Evolutionary conservation across 2,329 filamentous ascomycete genomes (phyloP), one percentile per base, ranked within the genome.

Genomic region (Drechmeria coniospora): DNA sequence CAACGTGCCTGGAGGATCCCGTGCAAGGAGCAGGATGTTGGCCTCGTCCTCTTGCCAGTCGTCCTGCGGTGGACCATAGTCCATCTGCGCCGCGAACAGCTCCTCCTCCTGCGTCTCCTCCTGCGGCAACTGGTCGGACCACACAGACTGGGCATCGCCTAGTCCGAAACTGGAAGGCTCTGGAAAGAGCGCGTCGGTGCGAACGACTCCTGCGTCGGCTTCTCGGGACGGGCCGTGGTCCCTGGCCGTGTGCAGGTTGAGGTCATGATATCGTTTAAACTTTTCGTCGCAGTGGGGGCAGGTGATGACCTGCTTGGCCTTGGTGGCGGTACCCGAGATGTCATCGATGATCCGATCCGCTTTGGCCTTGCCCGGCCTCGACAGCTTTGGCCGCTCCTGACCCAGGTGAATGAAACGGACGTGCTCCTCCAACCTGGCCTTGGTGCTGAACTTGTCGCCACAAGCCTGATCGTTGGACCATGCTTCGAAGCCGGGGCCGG

Each of bases 381-480:
- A 44, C 22, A 46, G 32, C 32, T 43, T 41, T 19, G 62, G 61
- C 9, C 67, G 59, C 30, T 59, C 53, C 11, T 53, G 44, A n/a
- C 74, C 72, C 15, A 93, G 59, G 48, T 95, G 87, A 14, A 81
- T 68, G 26, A 78, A 83, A 13, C 81, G 74, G 24, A 94, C 65
- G 46, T 95, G 87, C 38, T 90, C 79, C 49, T 87, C 79, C 0
- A 94, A 64, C 17, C 73, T 74, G 12, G 71, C 66, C 50, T 92
- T 93, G 35, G 77, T 79, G 32, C 70, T 68, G 44, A 92, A 90
- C 20, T 67, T 66, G 34, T 73, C 68, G 2, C 77, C 79, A 44
- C 87, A 95, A 11, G 77, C 80, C 27, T 73, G 62, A 8, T 63
- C 53, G 14, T 63, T 65, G 31, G 68, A 59, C 78, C 83, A 92